Conservation (phyloP, 768 basidiomycete species). For the Infundibulicybe gibba region DNA sequence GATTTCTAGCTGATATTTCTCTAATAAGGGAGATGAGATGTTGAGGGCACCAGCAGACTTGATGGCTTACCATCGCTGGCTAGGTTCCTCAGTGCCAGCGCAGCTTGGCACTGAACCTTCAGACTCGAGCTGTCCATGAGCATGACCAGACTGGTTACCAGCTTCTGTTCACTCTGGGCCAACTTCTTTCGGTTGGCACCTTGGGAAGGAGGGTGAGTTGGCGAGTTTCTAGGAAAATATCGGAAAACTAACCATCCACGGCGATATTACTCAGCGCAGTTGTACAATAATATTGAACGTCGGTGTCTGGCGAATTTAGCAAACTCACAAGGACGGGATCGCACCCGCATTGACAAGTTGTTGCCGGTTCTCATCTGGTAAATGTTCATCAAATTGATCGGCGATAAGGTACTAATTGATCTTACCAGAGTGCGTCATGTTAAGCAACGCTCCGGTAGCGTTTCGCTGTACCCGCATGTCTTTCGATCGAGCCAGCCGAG, state of each 20-base stretch:
- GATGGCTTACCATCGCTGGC: constrained; percentile 83
- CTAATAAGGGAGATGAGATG: constrained; percentile 35
- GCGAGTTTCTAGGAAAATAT: neutral
- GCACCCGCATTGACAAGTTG: constrained; percentile 98
- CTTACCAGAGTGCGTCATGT: constrained; percentile 98
- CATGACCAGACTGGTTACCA: constrained; percentile 89
- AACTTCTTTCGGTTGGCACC: constrained; percentile 91
- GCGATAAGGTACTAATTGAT: constrained; percentile 2
- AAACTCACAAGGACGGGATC: constrained; percentile 96
- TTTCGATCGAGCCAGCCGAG: constrained; percentile 92
- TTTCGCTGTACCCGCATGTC: constrained; percentile 99
- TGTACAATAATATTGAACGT: constrained; percentile 99
- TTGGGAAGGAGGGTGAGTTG: constrained; percentile 21
- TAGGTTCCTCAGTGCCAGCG: constrained; percentile 91
- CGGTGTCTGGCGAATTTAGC: constrained; percentile 95
- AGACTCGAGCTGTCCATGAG: constrained; percentile 97
- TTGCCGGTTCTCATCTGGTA: constrained; percentile 92
- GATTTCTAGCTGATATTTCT: constrained; percentile 98
- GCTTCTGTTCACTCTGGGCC: constrained; percentile 88
- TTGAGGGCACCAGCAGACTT: neutral
- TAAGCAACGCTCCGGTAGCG: constrained; percentile 94
- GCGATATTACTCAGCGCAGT: constrained; percentile 98
- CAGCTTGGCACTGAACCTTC: constrained; percentile 99
- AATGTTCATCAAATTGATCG: constrained; percentile 1
- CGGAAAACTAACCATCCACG: constrained; percentile 68